Percentiles rank a stretch among this genome's conserved stretches.
These are phyloP conservation scores for Pseudogymnoascus sp. DNA, from an alignment of 2,329 filamentous ascomycete species.

Conservation along the genomic window DNA sequence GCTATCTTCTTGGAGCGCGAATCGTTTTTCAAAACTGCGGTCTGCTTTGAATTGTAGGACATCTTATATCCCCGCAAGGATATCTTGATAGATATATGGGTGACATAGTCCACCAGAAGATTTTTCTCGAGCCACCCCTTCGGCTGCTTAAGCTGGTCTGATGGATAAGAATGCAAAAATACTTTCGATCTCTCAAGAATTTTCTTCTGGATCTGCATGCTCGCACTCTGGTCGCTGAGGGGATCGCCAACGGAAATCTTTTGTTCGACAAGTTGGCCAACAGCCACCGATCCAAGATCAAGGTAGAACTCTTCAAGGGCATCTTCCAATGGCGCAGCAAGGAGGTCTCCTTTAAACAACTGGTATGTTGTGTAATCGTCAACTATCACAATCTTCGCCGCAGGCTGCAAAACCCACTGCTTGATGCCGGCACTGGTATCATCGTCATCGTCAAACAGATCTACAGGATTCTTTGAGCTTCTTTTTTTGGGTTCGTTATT, in stretches of 20 bases:
- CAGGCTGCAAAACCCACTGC: conserved; percentile 62
- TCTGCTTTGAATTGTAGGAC: conserved; percentile 64
- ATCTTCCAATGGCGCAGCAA: conserved; percentile 88
- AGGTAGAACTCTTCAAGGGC: conserved; percentile 75
- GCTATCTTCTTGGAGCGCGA: conserved; percentile 44
- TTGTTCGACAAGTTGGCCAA: conserved; percentile 72
- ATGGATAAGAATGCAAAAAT: conserved; percentile 68
- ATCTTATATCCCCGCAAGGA: conserved; percentile 64
- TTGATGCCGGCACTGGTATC: conserved; percentile 33
- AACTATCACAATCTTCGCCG: conserved; percentile 65
- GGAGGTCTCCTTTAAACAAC: conserved; percentile 74
- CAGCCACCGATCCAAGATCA: conserved; percentile 64
- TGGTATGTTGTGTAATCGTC: conserved; percentile 87
- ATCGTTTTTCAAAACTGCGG: conserved; percentile 57
- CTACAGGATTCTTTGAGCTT: conserved; percentile 13
- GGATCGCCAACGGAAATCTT: conserved; percentile 60
- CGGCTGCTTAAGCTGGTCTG: conserved; percentile 76
- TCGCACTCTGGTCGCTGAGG: conserved; percentile 54
- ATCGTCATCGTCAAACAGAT: conserved; percentile 32
- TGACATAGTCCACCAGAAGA: conserved; percentile 67
- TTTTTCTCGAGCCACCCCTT: conserved; percentile 85
- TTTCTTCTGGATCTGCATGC: conserved; percentile 63
- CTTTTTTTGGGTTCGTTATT: conserved; percentile 18
- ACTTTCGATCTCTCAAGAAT: conserved; percentile 82
- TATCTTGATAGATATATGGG: conserved; percentile 66